Percentiles rank a stretch among this genome's conserved stretches.
Conservation (phyloP, 1,139 yeast species). For the Saccharomyces hybrid region DNA sequence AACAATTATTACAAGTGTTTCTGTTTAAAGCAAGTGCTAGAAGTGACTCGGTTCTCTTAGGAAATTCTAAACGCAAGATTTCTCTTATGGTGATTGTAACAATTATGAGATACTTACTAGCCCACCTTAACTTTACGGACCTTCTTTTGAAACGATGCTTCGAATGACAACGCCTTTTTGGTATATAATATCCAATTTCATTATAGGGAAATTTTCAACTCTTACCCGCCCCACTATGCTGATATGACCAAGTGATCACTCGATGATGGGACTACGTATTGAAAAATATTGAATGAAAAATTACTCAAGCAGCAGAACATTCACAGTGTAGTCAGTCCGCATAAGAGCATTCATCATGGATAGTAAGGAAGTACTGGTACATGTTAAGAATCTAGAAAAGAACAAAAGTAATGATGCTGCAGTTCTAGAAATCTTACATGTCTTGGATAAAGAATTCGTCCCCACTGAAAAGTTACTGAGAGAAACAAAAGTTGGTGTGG, state of each 20-base stretch:
- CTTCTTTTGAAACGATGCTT: background rate
- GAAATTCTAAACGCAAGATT: background rate
- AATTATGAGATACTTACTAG: background rate
- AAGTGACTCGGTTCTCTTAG: background rate
- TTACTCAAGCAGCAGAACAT: background rate
- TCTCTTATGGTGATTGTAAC: background rate
- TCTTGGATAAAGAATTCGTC: slow-evolving; percentile 59
- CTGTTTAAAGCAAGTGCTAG: background rate
- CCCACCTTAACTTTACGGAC: background rate
- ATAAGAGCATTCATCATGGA: slow-evolving; percentile 42
- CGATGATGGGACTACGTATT: background rate
- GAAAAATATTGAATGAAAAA: background rate
- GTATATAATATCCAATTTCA: background rate
- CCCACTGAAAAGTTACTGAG: slow-evolving; percentile 82
- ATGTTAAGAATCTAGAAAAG: slow-evolving; percentile 67
- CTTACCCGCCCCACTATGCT: background rate
- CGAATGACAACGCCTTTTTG: background rate
- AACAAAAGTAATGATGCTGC: slow-evolving; percentile 55
- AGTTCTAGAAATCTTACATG: slow-evolving; percentile 57
- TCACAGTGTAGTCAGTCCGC: background rate
- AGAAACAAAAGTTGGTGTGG: slow-evolving; percentile 97
- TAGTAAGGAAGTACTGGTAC: slow-evolving; percentile 61
- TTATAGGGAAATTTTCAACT: background rate
- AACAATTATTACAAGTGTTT: background rate
- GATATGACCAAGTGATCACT: background rate